Base-by-base conservation (phyloP, 345 rosid species). In the Gossypium arboreum region DNA sequence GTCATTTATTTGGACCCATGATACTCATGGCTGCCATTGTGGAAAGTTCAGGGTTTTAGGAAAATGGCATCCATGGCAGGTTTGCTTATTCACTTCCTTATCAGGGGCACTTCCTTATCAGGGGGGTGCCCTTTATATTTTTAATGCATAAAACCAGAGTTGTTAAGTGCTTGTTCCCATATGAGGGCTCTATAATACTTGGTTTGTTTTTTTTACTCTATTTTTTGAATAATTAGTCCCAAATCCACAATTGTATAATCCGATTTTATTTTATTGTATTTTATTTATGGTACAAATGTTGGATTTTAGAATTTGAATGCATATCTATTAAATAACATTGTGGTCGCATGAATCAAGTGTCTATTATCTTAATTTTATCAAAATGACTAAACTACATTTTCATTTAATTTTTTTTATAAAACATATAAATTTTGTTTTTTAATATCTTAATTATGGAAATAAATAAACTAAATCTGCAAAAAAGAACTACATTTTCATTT, bases 1-100 rank as follows among this genome's bases (percentile, higher is more conserved):
- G 76, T 90, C 45, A 75, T 87, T 22, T 87, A 84, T 77, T 60
- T 84, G 59, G 94, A 90, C 58, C 84, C 90, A 0, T 88, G 79
- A 83, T 66, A 44, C 4, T 29, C 47, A 10, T 29, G 73, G 47
- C 27, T 52, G 60, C 60, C 73, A 17, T 70, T 25, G 39, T 4
- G 7, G 3, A 7, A 51, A 50, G 3, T 39, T 24, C 1, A 70
- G 27, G 2, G 18, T 11, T 56, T 56, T 11, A 15, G 41, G 58
- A 68, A 25, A 17, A 25, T 68, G 72, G 57, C 20, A 54, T 17
- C 57, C 57, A 54, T n/a, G 20, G 22, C 57, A 17, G 57, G 57
- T 54, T 54, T 54, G 57, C 22, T 54, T 54, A 54, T 54, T 54
- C 60, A 56, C 51, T 12, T 47, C 3, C 60, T 20, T 56, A 8